These are phyloP conservation scores for Pseudocercospora eumusae DNA, from an alignment of 2,329 filamentous ascomycete genomes.

Conservation along the genomic window DNA sequence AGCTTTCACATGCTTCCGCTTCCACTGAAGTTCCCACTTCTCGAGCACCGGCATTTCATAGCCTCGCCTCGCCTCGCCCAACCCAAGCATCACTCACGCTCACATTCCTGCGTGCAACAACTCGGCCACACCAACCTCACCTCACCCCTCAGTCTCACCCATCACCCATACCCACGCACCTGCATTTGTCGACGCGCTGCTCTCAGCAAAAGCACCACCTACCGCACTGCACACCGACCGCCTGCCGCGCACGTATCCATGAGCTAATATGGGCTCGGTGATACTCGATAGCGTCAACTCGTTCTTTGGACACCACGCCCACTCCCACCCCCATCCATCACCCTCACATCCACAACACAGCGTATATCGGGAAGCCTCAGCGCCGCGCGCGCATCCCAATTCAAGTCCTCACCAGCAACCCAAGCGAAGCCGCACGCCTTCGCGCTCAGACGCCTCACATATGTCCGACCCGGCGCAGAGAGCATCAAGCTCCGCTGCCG, in stretches of 20 bases:
- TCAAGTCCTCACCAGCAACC: constrained; percentile 26
- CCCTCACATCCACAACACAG: constrained; percentile 31
- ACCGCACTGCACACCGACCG: constrained; percentile 20
- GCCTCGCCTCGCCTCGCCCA: too few relatives aligned
- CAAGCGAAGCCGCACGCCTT: constrained; percentile 34
- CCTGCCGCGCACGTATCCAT: constrained; percentile 24
- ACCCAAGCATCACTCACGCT: not conserved
- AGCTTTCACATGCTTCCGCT: not conserved
- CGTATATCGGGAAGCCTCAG: constrained; percentile 28
- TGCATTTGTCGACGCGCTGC: not conserved
- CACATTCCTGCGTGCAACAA: constrained; percentile 2
- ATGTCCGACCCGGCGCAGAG: constrained; percentile 38
- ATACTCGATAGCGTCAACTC: constrained; percentile 73
- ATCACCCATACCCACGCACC: not conserved
- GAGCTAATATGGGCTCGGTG: constrained; percentile 62
- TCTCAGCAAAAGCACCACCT: constrained; percentile 19
- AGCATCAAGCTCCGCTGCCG: constrained; percentile 36
- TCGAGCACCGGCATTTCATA: not conserved
- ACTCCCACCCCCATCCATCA: constrained; percentile 19
- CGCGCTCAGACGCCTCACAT: constrained; percentile 29
- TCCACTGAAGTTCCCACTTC: not conserved
- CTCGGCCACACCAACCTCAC: not conserved
- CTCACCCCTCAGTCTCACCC: too few relatives aligned
- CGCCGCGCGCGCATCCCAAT: constrained; percentile 27
- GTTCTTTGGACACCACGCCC: constrained; percentile 44